phyloP scores from a whole-genome alignment of 129 eudicot species.

The Cynara cardunculus region DNA sequence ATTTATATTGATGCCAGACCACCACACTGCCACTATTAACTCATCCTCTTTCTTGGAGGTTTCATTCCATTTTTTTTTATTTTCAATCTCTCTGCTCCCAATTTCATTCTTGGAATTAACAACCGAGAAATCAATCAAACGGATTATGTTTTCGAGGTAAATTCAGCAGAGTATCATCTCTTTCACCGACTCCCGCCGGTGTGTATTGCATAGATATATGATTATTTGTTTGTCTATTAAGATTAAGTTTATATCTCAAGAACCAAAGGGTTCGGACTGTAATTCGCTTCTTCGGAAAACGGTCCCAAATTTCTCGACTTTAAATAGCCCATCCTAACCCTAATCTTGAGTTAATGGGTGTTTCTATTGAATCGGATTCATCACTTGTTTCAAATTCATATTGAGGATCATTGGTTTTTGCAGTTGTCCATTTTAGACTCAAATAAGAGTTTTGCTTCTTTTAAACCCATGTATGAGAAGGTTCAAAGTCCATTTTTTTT shows the following conservation, averaged over 20 bases:
- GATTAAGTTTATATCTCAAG: conserved; percentile 4
- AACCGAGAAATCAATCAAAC: neutral
- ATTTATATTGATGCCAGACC: conserved; percentile 32
- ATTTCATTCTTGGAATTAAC: neutral
- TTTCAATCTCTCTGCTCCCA: neutral
- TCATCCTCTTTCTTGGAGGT: conserved; percentile 23
- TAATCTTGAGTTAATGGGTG: conserved; percentile 4
- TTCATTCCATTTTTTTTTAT: conserved; percentile 10
- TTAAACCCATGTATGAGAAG: too few relatives aligned
- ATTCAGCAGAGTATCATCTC: conserved; percentile 2
- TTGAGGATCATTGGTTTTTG: neutral
- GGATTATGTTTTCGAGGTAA: neutral
- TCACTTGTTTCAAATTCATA: neutral
- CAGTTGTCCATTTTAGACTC: too few relatives aligned
- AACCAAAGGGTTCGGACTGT: neutral
- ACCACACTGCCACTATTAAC: conserved; percentile 21
- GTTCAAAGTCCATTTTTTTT: too few relatives aligned
- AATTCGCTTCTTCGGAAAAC: neutral
- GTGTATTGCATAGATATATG: neutral
- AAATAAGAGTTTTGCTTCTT: too few relatives aligned
- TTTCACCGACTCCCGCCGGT: conserved; percentile 23
- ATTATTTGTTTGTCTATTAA: too few relatives aligned
- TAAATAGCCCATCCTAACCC: conserved; percentile 14
- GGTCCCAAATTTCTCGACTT: neutral
- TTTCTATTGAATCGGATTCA: neutral